A percentile compares a stretch with the other conserved stretches of the same genome.
Conservation (phyloP, 495 filamentous ascomycete species). For the Xylaria longipes region DNA sequence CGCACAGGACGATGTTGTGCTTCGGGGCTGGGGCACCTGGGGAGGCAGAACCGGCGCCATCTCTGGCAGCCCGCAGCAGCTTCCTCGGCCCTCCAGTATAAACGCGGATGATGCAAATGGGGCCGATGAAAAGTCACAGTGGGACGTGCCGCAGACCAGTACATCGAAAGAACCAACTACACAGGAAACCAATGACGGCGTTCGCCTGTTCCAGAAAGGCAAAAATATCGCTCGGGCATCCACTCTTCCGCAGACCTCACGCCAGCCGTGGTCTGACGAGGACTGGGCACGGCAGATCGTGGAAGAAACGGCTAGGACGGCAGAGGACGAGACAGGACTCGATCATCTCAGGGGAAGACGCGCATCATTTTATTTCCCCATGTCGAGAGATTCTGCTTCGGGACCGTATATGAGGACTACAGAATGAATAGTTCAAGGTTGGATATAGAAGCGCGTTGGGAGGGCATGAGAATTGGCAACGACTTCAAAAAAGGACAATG, state of each 20-base stretch:
- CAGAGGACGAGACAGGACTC: background rate
- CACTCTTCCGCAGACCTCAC: background rate
- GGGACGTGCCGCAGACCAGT: background rate
- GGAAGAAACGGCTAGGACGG: background rate
- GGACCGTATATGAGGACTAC: background rate
- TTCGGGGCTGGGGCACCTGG: background rate
- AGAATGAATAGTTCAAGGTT: background rate
- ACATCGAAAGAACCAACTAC: background rate
- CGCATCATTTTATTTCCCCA: background rate
- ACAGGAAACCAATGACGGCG: background rate
- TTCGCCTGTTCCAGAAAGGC: background rate
- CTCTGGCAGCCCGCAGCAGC: background rate
- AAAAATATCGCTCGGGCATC: conserved; percentile 2
- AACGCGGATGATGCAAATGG: background rate
- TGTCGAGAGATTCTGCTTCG: background rate
- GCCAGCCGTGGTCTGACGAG: conserved; percentile 4
- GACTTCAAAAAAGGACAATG: background rate
- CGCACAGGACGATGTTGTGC: background rate
- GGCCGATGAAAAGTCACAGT: background rate
- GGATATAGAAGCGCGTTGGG: background rate
- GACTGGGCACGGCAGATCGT: conserved; percentile 13
- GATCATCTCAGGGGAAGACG: background rate
- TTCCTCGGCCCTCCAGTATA: background rate
- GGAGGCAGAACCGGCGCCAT: background rate
- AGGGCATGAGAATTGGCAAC: background rate